Evolutionary conservation across 345 rosid species (phyloP), one percentile per base, ranked within the genome.

Genomic region (Syzygium aromaticum): DNA sequence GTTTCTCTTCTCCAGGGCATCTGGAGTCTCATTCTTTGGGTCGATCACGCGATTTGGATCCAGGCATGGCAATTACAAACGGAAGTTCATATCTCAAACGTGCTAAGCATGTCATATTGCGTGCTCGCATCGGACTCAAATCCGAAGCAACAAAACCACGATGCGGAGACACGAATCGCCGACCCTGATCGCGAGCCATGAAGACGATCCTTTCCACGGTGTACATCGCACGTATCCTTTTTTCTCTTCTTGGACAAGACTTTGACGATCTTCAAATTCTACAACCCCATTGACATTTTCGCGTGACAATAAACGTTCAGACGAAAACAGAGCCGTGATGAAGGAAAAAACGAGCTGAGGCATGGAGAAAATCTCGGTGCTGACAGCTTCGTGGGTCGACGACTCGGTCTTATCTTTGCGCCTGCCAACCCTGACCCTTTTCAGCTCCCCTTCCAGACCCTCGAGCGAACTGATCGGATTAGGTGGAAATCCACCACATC

Each of bases 51-150:
- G 30, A 16, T 27, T 7, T 27, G 0, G 67, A 59, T 59, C 30
- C 16, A 12, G 0, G 33, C 17, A 59, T 59, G 27, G 11, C 28
- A 57, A 57, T 57, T 57, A 59, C 67, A 59, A 12, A 27, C 5
- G 3, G 30, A 59, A 59, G 33, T 59, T 27, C 67, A 59, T 27
- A 21, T 16, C 46, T 17, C 19, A 4, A 33, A 8, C 1, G 0
- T 17, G 7, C 3, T 17, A 67, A 67, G 23, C 46, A 0, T 17
- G 13, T 19, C 3, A 1, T 3, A 3, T 21, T 5, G 2, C 3
- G 40, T 15, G 40, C 15, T 63, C 1, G 8, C 38, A 3, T 33
- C 0, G 5, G 2, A 33, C 7, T 67, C 22, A 33, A 67, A 67
- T 17, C 25, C 5, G 0, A 67, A 0, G 3, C 2, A 1, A 19